These are phyloP conservation scores for Salix exigua DNA, from an alignment of 345 rosid genomes.

Conservation along the genomic window DNA sequence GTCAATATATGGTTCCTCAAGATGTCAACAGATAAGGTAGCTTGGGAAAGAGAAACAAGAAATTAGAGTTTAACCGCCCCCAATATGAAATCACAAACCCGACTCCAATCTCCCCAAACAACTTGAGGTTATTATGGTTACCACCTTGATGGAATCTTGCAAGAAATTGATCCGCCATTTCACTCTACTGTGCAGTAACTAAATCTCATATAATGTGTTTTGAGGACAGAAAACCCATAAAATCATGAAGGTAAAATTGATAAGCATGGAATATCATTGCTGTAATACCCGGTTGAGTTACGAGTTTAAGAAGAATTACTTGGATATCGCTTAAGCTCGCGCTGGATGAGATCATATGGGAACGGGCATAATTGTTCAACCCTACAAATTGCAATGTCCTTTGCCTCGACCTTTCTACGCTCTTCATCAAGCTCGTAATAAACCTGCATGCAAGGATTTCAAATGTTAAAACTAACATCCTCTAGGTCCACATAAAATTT, in stretches of 20 bases:
- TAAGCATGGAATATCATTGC: neutral
- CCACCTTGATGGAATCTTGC: neutral
- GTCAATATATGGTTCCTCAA: neutral
- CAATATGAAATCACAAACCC: neutral
- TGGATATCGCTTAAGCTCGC: constrained; percentile 76
- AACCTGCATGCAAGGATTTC: constrained; percentile 15
- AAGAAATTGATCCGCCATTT: neutral
- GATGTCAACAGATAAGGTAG: neutral
- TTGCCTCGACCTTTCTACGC: constrained; percentile 43
- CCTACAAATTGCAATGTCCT: constrained; percentile 72
- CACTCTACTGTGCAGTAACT: neutral
- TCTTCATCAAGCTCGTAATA: constrained; percentile 69
- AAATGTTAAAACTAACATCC: neutral
- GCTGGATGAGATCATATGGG: constrained; percentile 73
- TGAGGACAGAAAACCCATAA: neutral
- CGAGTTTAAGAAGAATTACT: constrained; percentile 33
- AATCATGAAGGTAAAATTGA: neutral
- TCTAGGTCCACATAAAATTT: neutral
- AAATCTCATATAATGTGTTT: neutral
- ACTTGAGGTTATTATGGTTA: neutral
- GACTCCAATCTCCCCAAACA: neutral
- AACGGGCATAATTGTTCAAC: constrained; percentile 80
- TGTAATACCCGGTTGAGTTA: neutral
- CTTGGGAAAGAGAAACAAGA: neutral
- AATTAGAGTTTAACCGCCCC: neutral